These are phyloP conservation scores for Funneliformis geosporum DNA, from an alignment of 192 early-diverging fungal genomes.

Conservation along the genomic window DNA sequence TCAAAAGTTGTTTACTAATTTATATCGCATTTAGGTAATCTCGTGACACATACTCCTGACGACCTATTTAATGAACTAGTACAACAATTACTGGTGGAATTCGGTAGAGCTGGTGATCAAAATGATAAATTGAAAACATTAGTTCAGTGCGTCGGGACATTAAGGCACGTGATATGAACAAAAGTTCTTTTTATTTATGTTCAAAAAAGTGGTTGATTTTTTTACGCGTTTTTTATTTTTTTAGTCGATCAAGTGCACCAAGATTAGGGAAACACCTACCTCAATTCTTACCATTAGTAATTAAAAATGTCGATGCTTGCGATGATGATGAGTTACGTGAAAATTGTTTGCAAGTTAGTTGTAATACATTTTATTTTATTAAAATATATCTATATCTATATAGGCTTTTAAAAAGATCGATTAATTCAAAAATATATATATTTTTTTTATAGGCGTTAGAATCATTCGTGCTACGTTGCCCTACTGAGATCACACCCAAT, in stretches of 20 bases:
- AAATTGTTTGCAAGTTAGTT: constrained; percentile 64
- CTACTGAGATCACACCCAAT: constrained; percentile 68
- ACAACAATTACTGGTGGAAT: constrained; percentile 51
- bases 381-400: neutral
- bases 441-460: constrained; percentile 58
- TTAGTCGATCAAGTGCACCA: constrained; percentile 71
- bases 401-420: neutral
- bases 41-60: constrained; percentile 67
- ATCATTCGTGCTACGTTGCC: constrained; percentile 75
- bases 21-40: constrained; percentile 40
- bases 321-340: constrained; percentile 84
- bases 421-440: neutral
- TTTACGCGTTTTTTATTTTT: neutral
- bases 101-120: constrained; percentile 52
- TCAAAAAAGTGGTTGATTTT: neutral
- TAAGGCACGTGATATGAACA: constrained; percentile 54
- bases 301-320: constrained; percentile 50
- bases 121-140: constrained; percentile 72
- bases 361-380: neutral
- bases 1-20: neutral
- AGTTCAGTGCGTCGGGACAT: constrained; percentile 67
- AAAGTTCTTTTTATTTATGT: neutral
- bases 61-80: constrained; percentile 72
- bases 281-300: constrained; percentile 61
- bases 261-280: constrained; percentile 68